Conservation (phyloP, 495 filamentous ascomycete species). For the Arthonia radiata region DNA sequence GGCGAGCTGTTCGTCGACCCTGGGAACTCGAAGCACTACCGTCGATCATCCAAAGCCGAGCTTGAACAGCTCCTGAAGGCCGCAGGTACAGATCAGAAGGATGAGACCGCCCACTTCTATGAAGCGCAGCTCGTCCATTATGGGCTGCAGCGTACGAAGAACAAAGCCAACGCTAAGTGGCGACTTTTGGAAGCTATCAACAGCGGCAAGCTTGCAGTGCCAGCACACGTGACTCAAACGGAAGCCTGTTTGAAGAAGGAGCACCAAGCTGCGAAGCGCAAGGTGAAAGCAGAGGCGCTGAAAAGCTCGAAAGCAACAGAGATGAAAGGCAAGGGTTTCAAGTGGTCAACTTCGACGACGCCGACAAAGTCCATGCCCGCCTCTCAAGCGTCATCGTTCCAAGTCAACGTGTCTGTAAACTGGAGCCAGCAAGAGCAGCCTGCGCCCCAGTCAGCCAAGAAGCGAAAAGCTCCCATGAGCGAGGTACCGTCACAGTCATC, state of each 20-base stretch:
- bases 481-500: no score
- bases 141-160: slow-evolving; percentile 25
- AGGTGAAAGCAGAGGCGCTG: slow-evolving; percentile 16
- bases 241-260: slow-evolving; percentile 29
- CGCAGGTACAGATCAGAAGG: slow-evolving; percentile 13
- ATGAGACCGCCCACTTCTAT: slow-evolving; percentile 29
- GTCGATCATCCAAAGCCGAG: slow-evolving; percentile 22
- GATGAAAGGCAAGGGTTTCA: slow-evolving; percentile 5
- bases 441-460: background rate
- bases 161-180: slow-evolving; percentile 30
- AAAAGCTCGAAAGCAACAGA: background rate
- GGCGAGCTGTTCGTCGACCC: slow-evolving; percentile 23
- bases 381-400: slow-evolving; percentile 3
- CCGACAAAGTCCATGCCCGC: slow-evolving; percentile 2
- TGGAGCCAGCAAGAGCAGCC: slow-evolving; percentile 3
- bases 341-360: slow-evolving; percentile 14
- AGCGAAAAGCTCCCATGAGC: background rate
- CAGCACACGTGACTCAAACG: slow-evolving; percentile 15
- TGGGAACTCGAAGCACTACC: slow-evolving; percentile 22
- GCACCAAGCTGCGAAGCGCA: slow-evolving; percentile 20
- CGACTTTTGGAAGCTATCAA: slow-evolving; percentile 26
- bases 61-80: slow-evolving; percentile 19
- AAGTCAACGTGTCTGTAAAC: slow-evolving; percentile 2
- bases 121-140: slow-evolving; percentile 34
- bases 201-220: slow-evolving; percentile 18